Percentiles rank a stretch among this genome's conserved stretches.
Evolutionary conservation across 768 basidiomycete species (phyloP).

Genomic region (Glaciozyma martinii): DNA sequence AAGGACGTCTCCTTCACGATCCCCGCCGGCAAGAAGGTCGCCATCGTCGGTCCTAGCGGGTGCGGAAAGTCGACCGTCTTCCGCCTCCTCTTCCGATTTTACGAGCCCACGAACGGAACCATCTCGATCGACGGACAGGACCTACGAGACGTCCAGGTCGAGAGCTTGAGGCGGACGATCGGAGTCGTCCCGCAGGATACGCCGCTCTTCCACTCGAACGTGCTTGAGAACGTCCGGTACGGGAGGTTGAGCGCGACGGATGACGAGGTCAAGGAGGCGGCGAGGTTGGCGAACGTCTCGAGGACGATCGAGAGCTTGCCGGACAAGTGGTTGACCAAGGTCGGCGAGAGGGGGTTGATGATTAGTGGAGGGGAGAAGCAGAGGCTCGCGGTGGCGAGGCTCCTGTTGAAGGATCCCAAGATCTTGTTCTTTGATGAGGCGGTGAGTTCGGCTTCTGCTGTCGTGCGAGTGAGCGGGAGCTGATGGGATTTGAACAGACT

Average conservation of each 20-base stretch:
- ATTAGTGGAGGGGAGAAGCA: conserved; percentile 99
- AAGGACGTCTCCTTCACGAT: conserved; percentile 74
- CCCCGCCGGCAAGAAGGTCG: conserved; percentile 92
- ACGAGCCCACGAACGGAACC: conserved; percentile 68
- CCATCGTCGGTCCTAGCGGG: conserved; percentile 92
- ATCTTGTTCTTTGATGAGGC: conserved; percentile 99
- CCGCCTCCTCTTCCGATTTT: conserved; percentile 88
- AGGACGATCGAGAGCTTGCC: conserved; percentile 68
- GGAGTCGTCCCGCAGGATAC: conserved; percentile 98
- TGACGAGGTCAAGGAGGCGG: conserved; percentile 75
- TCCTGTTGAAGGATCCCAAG: conserved; percentile 85
- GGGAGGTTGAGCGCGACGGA: conserved; percentile 79
- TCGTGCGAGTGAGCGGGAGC: neutral
- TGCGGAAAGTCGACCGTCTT: conserved; percentile 97
- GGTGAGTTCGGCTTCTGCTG: conserved; percentile 46
- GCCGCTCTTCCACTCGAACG: conserved; percentile 89
- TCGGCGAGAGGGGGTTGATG: conserved; percentile 95
- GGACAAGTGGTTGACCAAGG: conserved; percentile 77
- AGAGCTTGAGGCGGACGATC: conserved; percentile 61
- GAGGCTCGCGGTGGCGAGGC: conserved; percentile 82
- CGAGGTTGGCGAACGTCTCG: conserved; percentile 78
- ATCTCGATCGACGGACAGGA: conserved; percentile 80
- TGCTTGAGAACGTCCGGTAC: conserved; percentile 91
- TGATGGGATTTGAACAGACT: conserved; percentile 49
- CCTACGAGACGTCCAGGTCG: conserved; percentile 60